phyloP scores from a whole-genome alignment of 2,329 filamentous ascomycete species.

The Sclerotinia sclerotiorum region DNA sequence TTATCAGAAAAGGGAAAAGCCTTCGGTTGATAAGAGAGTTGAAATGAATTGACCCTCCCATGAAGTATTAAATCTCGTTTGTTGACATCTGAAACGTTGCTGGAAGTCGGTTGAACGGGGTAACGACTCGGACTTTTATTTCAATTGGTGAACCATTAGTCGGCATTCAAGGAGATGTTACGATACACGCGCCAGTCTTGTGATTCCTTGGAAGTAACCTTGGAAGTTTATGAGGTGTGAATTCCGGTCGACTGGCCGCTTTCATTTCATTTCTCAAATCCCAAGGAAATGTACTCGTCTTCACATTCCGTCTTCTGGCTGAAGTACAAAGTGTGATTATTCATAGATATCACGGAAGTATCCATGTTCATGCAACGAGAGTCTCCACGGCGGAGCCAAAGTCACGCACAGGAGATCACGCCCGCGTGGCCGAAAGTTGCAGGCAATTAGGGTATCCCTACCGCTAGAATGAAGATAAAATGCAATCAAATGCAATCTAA shows the following conservation, averaged over 20 bases:
- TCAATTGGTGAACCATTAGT: conserved; percentile 4
- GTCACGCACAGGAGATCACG: conserved; percentile 15
- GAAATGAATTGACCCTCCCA: background rate
- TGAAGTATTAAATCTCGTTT: conserved; percentile 11
- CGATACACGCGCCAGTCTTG: conserved; percentile 5
- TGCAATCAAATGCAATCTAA: conserved; percentile 15
- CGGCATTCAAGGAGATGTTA: background rate
- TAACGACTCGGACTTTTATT: background rate
- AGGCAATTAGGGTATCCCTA: background rate
- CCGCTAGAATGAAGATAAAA: background rate
- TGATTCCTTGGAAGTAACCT: conserved; percentile 15
- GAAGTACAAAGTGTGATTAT: background rate
- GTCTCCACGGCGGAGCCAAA: conserved; percentile 9
- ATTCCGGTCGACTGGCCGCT: background rate
- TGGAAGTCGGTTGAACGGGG: conserved; percentile 2
- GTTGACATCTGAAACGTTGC: conserved; percentile 3
- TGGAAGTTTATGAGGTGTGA: background rate
- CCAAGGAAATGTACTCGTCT: background rate
- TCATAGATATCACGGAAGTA: conserved; percentile 4
- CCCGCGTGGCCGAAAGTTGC: conserved; percentile 2
- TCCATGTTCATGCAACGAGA: conserved; percentile 12
- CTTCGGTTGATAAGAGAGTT: conserved; percentile 2
- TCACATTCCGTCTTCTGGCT: background rate
- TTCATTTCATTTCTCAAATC: background rate
- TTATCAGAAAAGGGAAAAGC: background rate